phyloP scores from a whole-genome alignment of 2,329 filamentous ascomycete species.

The Stachybotrys chartarum region DNA sequence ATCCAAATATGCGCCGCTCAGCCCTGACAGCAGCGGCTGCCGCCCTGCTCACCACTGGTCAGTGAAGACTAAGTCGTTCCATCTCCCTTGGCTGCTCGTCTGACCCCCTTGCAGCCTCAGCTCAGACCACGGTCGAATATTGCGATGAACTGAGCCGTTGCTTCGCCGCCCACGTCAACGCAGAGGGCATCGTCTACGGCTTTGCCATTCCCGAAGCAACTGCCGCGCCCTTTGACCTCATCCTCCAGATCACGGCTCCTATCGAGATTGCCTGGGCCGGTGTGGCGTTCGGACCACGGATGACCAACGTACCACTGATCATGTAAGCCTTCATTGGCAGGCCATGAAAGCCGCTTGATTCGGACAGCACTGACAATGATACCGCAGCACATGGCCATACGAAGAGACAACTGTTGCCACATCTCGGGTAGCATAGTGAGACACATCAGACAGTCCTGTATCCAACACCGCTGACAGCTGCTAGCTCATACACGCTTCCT shows the following conservation, averaged over 20 bases:
- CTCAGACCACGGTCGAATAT: slow-evolving; percentile 4
- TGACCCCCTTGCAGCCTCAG: not conserved
- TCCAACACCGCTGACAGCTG: not conserved
- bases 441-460: slow-evolving; percentile 1
- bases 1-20: not conserved
- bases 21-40: not conserved
- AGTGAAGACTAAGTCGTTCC: not conserved
- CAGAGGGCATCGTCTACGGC: slow-evolving; percentile 18
- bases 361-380: not conserved
- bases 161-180: slow-evolving; percentile 8
- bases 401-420: slow-evolving; percentile 27
- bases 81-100: not conserved
- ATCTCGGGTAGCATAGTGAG: slow-evolving; percentile 28
- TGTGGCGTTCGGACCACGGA: slow-evolving; percentile 35
- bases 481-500: slow-evolving; percentile 27
- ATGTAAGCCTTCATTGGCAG: slow-evolving; percentile 8
- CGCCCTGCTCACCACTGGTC: not conserved
- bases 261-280: slow-evolving; percentile 33
- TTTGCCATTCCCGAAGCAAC: slow-evolving; percentile 27
- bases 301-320: slow-evolving; percentile 35
- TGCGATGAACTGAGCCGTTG: slow-evolving; percentile 12
- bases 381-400: slow-evolving; percentile 26
- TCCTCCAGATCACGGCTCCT: slow-evolving; percentile 34
- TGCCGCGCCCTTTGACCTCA: slow-evolving; percentile 26
- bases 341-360: not conserved